These are phyloP conservation scores for Tulasnella sp. DNA, from an alignment of 768 basidiomycete genomes.

Conservation along the genomic window DNA sequence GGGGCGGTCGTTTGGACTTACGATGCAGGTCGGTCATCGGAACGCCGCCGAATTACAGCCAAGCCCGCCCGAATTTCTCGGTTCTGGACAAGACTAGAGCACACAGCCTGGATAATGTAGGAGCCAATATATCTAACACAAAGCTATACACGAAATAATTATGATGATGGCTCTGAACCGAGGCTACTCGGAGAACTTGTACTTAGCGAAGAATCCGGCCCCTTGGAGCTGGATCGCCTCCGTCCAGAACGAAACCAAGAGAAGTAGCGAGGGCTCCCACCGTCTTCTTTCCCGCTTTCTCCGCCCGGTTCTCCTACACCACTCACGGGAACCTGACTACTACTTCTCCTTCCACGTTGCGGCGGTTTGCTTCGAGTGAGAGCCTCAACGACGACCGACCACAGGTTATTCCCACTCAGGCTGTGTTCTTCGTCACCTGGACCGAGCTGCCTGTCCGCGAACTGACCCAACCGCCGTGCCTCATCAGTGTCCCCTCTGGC, in stretches of 20 bases:
- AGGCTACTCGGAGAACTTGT: not conserved
- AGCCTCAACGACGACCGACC: slow-evolving; percentile 63
- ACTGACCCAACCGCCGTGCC: slow-evolving; percentile 64
- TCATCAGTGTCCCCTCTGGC: slow-evolving; percentile 46
- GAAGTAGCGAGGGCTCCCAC: not conserved
- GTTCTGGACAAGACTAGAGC: not conserved
- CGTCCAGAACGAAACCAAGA: slow-evolving; percentile 10
- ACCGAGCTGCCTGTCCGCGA: slow-evolving; percentile 62
- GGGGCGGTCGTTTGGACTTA: not conserved
- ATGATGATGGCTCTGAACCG: not conserved
- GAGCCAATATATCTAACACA: not conserved
- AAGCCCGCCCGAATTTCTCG: not conserved
- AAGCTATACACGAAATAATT: not conserved
- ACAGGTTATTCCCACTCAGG: slow-evolving; percentile 67
- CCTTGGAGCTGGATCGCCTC: not conserved
- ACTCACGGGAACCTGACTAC: not conserved
- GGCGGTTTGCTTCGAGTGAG: slow-evolving; percentile 42
- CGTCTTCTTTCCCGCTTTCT: not conserved
- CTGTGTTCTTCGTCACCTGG: slow-evolving; percentile 51
- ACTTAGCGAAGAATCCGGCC: not conserved
- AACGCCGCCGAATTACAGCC: not conserved
- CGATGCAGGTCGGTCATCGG: not conserved
- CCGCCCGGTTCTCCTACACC: not conserved
- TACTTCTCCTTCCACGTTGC: not conserved
- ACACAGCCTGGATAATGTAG: not conserved